phyloP scores from a whole-genome alignment of 352 stramenopile species.

The Phytophthora pisi region DNA sequence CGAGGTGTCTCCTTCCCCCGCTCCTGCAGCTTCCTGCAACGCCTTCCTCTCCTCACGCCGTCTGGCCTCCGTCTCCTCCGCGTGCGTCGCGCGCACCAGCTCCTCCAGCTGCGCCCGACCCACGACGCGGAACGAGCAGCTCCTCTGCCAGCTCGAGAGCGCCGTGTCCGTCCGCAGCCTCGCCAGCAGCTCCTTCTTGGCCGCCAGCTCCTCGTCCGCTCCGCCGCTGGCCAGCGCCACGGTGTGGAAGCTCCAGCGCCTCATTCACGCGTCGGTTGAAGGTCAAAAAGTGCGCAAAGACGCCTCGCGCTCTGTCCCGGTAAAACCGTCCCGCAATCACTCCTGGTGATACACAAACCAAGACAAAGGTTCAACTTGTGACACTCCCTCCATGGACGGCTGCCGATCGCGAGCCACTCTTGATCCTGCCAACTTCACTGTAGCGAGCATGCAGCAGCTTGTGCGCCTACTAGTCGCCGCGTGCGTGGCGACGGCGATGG shows the following conservation, averaged over 20 bases:
- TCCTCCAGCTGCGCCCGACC: slow-evolving; percentile 44
- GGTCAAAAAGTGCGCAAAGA: neutral
- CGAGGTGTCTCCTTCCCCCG: neutral
- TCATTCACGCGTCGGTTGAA: slow-evolving; percentile 5
- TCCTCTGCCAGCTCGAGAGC: slow-evolving; percentile 33
- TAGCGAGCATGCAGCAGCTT: slow-evolving; percentile 4
- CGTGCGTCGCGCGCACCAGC: slow-evolving; percentile 19
- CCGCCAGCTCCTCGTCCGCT: slow-evolving; percentile 38
- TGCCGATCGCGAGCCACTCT: neutral
- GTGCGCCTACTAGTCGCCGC: slow-evolving; percentile 8
- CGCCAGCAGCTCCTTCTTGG: slow-evolving; percentile 36
- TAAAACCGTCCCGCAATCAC: neutral
- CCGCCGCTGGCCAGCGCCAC: slow-evolving; percentile 50
- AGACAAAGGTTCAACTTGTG: slow-evolving; percentile 1
- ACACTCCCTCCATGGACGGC: neutral
- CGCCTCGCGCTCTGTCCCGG: neutral
- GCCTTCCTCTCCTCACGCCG: slow-evolving; percentile 1
- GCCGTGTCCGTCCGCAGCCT: slow-evolving; percentile 29
- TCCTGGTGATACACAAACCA: neutral
- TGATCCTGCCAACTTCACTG: neutral
- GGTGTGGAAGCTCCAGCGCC: slow-evolving; percentile 55
- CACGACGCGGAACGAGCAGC: slow-evolving; percentile 57
- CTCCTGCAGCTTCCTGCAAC: neutral
- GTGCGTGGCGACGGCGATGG: neutral
- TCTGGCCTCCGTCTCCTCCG: slow-evolving; percentile 9